These are phyloP conservation scores for Calycina marina DNA, from an alignment of 2,329 filamentous ascomycete genomes.

Conservation along the genomic window DNA sequence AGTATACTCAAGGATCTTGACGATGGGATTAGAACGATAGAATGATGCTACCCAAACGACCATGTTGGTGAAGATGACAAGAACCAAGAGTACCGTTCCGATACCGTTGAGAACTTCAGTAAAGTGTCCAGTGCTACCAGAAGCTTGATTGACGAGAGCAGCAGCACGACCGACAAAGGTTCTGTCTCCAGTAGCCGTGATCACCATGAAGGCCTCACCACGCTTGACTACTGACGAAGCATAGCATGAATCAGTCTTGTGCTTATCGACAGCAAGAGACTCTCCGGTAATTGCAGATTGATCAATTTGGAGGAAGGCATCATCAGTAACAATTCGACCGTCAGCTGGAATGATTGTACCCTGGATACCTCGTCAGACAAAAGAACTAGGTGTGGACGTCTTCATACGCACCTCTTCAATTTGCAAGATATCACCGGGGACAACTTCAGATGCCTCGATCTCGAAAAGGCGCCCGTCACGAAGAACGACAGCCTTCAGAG, in stretches of 20 bases:
- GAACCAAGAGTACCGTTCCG: constrained; percentile 62
- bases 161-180: constrained; percentile 84
- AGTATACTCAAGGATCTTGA: constrained; percentile 69
- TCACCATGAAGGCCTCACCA: constrained; percentile 70
- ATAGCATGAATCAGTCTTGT: constrained; percentile 66
- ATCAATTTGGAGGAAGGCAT: constrained; percentile 77
- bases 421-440: constrained; percentile 80
- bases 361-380: constrained; percentile 21
- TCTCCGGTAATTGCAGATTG: constrained; percentile 88
- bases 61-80: constrained; percentile 69
- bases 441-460: constrained; percentile 69
- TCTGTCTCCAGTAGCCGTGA: constrained; percentile 75
- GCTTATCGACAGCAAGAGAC: constrained; percentile 82
- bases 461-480: constrained; percentile 68
- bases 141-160: constrained; percentile 67
- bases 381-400: background rate
- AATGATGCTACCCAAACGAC: constrained; percentile 78
- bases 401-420: constrained; percentile 51
- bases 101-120: constrained; percentile 84
- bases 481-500: constrained; percentile 74
- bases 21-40: constrained; percentile 73
- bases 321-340: constrained; percentile 70
- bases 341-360: constrained; percentile 86
- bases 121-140: constrained; percentile 67
- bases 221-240: constrained; percentile 83